Conservation (phyloP, 257 asterid species). For the Plectranthus barbatus region DNA sequence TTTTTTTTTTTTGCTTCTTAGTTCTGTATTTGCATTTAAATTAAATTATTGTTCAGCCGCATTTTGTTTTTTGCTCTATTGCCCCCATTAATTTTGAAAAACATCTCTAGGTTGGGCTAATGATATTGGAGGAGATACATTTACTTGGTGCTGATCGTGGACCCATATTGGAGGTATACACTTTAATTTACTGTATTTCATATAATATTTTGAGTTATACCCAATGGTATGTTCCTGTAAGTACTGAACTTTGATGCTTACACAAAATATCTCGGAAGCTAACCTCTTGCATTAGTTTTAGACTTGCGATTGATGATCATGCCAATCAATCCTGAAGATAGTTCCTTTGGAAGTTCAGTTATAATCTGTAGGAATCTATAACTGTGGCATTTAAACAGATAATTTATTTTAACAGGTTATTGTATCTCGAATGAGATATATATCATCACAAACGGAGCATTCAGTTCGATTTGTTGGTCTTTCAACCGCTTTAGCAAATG, state of each 20-base stretch:
- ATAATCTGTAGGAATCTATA: slow-evolving; percentile 1
- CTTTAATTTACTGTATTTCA: slow-evolving; percentile 2
- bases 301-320: background rate
- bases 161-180: slow-evolving; percentile 89
- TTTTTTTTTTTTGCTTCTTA: slow-evolving; percentile 5
- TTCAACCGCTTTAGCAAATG: slow-evolving; percentile 97
- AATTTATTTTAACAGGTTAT: slow-evolving; percentile 54
- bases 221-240: slow-evolving; percentile 1
- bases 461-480: slow-evolving; percentile 88
- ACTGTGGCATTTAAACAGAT: background rate
- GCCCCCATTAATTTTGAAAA: background rate
- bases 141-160: slow-evolving; percentile 99
- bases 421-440: slow-evolving; percentile 98
- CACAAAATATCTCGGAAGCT: background rate
- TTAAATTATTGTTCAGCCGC: slow-evolving; percentile 3
- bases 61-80: background rate
- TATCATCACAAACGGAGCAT: slow-evolving; percentile 96
- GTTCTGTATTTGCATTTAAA: slow-evolving; percentile 1
- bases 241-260: background rate
- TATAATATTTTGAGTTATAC: background rate
- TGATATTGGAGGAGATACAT: slow-evolving; percentile 97
- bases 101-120: slow-evolving; percentile 76
- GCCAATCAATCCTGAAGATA: background rate
- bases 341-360: background rate
- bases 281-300: background rate